Base-by-base conservation (phyloP, 345 rosid genomes). In the Pelargonium nanum region DNA sequence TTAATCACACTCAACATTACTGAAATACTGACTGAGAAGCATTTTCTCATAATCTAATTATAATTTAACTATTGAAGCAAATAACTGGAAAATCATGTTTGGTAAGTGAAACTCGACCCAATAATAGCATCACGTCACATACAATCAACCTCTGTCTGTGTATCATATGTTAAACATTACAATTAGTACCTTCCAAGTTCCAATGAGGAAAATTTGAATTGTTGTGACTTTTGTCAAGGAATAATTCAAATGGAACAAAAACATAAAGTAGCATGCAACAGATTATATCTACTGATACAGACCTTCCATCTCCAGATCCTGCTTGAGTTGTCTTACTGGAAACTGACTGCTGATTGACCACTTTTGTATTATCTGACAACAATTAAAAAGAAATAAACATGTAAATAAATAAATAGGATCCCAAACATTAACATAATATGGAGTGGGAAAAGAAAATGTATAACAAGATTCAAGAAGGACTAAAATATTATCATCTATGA, bases 241-340 rank as follows among this genome's bases (percentile, higher is more conserved):
- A 12, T 24, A 44, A 12, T 53, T 19, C 6, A 34, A 19, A 21
- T 45, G 28, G 59, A 52, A 48, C 12, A 21, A 53, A 60, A 52
- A 55, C 19, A 50, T 15, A 24, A 24, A 58, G 13, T 22, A 22
- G 53, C 50, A 30, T n/a, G 57, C 22, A 58, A 68, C 55, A 53
- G 59, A 74, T 32, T 45, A 5, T 15, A 60, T 59, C 24, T 58
- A 57, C 30, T 68, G 55, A 69, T 62, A 63, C 62, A 72, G 66
- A 92, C 99, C 96, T 83, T 65, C 75, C 89, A 56, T 81, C 87
- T 59, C 68, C 77, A 65, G 89, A 34, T 24, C 74, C 69, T 68
- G 78, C 70, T 72, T 75, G 78, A 54, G 62, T 74, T 53, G 74
- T 61, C 64, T 68, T 81, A 21, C 45, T 52, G 20, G 67, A 34